phyloP scores from a whole-genome alignment of 1,284 basidiomycete genomes.

The Cerrena zonata region DNA sequence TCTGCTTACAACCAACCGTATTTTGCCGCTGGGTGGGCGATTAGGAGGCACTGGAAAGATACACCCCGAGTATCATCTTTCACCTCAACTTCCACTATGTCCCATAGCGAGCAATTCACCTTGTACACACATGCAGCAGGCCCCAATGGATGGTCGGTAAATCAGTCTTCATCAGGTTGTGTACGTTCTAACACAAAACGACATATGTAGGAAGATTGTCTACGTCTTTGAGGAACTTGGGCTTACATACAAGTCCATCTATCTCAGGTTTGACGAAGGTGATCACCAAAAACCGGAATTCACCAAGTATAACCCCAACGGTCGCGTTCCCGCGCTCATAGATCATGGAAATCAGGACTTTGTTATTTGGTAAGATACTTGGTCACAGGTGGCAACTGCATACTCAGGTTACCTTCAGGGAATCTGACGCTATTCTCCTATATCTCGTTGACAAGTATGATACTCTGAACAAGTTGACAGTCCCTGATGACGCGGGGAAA shows the following conservation, averaged over 20 bases:
- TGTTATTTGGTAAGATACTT: constrained; percentile 14
- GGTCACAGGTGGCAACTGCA: no score
- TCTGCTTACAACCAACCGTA: no score
- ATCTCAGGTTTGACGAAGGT: constrained; percentile 22
- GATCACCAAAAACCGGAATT: constrained; percentile 49
- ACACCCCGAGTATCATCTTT: no score
- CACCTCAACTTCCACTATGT: constrained; percentile 4
- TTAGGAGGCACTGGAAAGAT: no score
- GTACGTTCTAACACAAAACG: no score
- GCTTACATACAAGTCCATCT: constrained; percentile 26
- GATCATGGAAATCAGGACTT: constrained; percentile 32
- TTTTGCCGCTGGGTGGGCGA: no score
- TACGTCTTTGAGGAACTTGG: constrained; percentile 27
- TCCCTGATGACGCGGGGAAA: constrained; percentile 18
- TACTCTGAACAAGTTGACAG: constrained; percentile 37
- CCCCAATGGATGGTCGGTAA: constrained; percentile 13
- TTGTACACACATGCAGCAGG: constrained; percentile 17
- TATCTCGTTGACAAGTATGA: constrained; percentile 48
- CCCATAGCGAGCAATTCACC: constrained; percentile 18
- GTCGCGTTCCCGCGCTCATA: constrained; percentile 47
- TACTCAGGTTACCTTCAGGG: constrained; percentile 48
- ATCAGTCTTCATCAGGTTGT: no score
- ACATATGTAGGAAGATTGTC: constrained; percentile 25
- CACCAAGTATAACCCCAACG: constrained; percentile 54
- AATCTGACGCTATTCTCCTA: constrained; percentile 48